Conservation (phyloP, 2,329 filamentous ascomycete species). For the Calonectria montana region DNA sequence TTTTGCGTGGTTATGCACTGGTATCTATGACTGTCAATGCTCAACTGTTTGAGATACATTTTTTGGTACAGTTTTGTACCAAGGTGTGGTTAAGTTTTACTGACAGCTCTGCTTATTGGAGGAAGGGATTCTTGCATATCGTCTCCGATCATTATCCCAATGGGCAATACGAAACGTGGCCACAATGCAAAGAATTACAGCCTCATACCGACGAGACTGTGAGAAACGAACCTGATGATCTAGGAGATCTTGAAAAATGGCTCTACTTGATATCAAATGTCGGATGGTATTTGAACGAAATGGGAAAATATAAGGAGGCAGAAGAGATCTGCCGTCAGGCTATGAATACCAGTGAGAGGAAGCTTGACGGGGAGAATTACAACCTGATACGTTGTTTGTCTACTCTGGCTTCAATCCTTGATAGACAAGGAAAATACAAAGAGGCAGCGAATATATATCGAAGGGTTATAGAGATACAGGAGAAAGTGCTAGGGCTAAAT, state of each 20-base stretch:
- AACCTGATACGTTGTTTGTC: fast-evolving
- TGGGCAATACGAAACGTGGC: not conserved
- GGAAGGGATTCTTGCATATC: not conserved
- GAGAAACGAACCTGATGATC: not conserved
- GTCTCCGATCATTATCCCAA: not conserved
- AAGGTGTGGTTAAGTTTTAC: not conserved
- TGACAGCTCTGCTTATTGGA: not conserved
- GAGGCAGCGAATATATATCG: constrained; percentile 27
- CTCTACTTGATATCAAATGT: fast-evolving
- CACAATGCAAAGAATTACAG: not conserved
- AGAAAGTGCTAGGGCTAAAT: not conserved
- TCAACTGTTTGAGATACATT: constrained; percentile 15
- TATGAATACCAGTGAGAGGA: not conserved
- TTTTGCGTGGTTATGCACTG: constrained; percentile 25
- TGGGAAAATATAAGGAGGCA: constrained; percentile 31
- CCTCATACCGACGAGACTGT: not conserved
- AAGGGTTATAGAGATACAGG: not conserved
- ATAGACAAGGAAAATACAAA: constrained; percentile 10
- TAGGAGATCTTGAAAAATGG: not conserved
- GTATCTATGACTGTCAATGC: not conserved
- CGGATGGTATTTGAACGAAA: not conserved
- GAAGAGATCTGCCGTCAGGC: not conserved
- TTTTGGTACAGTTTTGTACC: not conserved
- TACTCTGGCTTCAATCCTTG: not conserved
- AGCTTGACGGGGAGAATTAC: no score